phyloP scores from a whole-genome alignment of 805 yeast genomes.

The Metschnikowia noctiluminum region DNA sequence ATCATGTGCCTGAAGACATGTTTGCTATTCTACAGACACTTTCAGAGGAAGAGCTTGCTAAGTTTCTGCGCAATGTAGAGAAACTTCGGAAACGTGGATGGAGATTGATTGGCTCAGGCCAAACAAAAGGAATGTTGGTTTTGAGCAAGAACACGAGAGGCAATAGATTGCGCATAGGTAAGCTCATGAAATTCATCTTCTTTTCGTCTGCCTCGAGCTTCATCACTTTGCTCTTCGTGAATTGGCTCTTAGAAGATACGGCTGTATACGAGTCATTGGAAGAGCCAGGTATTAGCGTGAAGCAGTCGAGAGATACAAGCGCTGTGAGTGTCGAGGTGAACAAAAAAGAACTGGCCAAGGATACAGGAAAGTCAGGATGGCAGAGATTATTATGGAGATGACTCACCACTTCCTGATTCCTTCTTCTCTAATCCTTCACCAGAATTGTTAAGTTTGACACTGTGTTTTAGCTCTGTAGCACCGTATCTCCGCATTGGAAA shows the following conservation, averaged over 20 bases:
- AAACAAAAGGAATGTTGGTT: constrained; percentile 14
- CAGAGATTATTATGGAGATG: background rate
- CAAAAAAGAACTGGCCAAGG: too few species aligned
- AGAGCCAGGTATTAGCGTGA: background rate
- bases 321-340: too few species aligned
- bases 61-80: constrained; percentile 33
- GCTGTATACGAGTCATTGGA: background rate
- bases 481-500: too few species aligned
- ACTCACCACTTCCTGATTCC: too few species aligned
- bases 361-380: background rate
- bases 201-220: constrained; percentile 28
- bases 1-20: constrained; percentile 39
- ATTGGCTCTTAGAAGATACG: constrained; percentile 22
- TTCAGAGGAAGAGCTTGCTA: constrained; percentile 31
- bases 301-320: too few species aligned
- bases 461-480: too few species aligned
- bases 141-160: constrained; percentile 9
- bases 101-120: constrained; percentile 54
- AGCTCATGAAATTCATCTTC: constrained; percentile 16
- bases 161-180: constrained; percentile 10
- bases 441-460: too few species aligned
- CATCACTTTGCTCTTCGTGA: constrained; percentile 21
- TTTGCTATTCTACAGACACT: constrained; percentile 39
- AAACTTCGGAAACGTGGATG: constrained; percentile 46
- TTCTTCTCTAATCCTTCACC: too few species aligned